Conservation (phyloP, 2,329 filamentous ascomycete genomes). For the Emergomyces orientalis region DNA sequence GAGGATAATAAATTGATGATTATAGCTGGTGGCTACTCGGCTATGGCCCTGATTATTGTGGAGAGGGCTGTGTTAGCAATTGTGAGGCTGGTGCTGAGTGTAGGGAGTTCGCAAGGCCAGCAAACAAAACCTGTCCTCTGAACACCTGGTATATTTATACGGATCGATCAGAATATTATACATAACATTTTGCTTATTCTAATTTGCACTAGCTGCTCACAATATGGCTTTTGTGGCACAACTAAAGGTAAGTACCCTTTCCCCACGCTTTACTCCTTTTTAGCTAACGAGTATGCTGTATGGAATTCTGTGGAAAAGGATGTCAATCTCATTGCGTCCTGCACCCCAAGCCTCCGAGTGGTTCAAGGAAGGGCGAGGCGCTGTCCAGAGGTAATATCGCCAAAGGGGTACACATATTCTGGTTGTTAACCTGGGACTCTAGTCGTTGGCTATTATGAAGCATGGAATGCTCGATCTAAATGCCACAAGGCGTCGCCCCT, state of each 20-base stretch:
- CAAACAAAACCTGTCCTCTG: constrained; percentile 21
- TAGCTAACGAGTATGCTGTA: background rate
- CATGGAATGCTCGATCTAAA: constrained; percentile 18
- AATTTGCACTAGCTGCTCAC: constrained; percentile 26
- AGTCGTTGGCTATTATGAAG: constrained; percentile 30
- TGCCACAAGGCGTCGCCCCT: constrained; percentile 15
- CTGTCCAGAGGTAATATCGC: background rate
- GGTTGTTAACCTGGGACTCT: background rate
- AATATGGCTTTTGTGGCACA: constrained; percentile 27
- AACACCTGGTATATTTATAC: constrained; percentile 15
- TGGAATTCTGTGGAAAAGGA: constrained; percentile 20
- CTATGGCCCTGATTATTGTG: constrained; percentile 18
- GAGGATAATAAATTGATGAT: background rate
- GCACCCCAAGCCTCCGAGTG: background rate
- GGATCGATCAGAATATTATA: constrained; percentile 19
- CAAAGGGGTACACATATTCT: background rate
- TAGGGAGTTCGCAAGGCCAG: constrained; percentile 21
- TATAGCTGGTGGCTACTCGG: constrained; percentile 12
- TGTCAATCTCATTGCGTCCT: constrained; percentile 11
- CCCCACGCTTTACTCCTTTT: background rate
- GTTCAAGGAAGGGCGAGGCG: background rate
- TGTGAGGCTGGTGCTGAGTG: constrained; percentile 34
- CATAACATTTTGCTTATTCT: constrained; percentile 13
- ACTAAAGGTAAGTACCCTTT: constrained; percentile 12
- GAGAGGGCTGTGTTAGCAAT: constrained; percentile 21